Evolutionary conservation across 2,329 filamentous ascomycete genomes (phyloP), one percentile per base, ranked within the genome.

Genomic region (Trichophyton simii): DNA sequence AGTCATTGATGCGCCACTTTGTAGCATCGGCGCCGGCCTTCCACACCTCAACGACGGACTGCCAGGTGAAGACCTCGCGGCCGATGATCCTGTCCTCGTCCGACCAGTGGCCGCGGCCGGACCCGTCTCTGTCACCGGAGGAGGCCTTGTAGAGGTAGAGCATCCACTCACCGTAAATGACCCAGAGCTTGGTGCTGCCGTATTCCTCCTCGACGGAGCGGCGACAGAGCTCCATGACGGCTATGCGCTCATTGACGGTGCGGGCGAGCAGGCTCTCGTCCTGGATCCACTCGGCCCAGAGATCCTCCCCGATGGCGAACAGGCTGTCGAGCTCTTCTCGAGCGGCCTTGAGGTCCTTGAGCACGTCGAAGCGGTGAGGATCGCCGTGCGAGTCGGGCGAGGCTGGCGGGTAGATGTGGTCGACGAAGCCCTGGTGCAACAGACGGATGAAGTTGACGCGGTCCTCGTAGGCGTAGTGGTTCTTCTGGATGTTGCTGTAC

Each of bases 261-360:
- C 73, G 75, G 28, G 83, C 83, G 59, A 86, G 71, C 62, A 82
- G 74, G 59, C 79, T 81, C 68, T 86, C 83, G 65, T 86, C 84
- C 64, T 82, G 78, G 50, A 87, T 79, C 78, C 83, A 85, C 63
- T 84, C 82, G 3, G 79, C 73, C 83, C 83, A 87, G 58, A 85
- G 74, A 48, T 82, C 78, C 68, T 86, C 84, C 0, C 83, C 83
- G 63, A 86, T 79, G 1, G 83, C 80, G 66, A 85, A 86, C 20
- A 83, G 78, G 59, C 80, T 79, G 66, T 83, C 80, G 79, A 86
- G 83, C 60, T 79, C 78, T 66, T 82, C 79, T 62, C 83, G 79
- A 3, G 78, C 77, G 22, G 70, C 74, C 42, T 76, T 72, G 64
- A 80, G 69, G 63, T 79, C 77, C 57, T 72, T 73, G 7, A 79